Percentiles rank a stretch among this genome's conserved stretches.
These are phyloP conservation scores for Lecanicillium sp. DNA, from an alignment of 2,329 filamentous ascomycete genomes.

Conservation along the genomic window DNA sequence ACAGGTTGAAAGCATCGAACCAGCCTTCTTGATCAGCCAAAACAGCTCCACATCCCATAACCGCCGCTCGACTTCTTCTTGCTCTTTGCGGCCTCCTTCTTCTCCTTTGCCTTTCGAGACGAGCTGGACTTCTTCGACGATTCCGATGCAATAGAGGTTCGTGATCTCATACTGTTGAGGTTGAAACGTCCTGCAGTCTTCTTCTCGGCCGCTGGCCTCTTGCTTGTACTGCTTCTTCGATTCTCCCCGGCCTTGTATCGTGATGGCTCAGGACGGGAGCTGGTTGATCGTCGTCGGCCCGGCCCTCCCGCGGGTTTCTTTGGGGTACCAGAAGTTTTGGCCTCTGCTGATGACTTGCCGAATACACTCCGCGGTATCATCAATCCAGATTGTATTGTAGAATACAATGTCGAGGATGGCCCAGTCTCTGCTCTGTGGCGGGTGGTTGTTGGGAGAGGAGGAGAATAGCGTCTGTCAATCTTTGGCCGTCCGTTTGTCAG, in stretches of 20 bases:
- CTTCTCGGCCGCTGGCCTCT: not conserved
- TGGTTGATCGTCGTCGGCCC: not conserved
- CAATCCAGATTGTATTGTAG: not conserved
- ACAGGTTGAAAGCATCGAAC: not conserved
- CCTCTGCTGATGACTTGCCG: not conserved
- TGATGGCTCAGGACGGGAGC: not conserved
- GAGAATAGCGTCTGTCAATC: not conserved
- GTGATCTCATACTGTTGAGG: not conserved
- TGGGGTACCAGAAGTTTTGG: not conserved
- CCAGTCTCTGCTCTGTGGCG: conserved; percentile 3
- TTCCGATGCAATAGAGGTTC: not conserved
- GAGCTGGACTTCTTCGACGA: not conserved
- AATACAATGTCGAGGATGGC: not conserved
- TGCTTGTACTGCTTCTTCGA: not conserved
- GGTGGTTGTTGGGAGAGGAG: not conserved
- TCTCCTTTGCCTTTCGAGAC: not conserved
- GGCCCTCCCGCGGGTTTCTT: too few species aligned
- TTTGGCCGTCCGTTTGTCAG: not conserved
- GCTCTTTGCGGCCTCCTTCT: too few species aligned
- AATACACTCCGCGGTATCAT: not conserved
- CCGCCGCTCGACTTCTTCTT: conserved; percentile 1
- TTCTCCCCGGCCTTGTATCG: not conserved
- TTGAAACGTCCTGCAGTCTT: not conserved
- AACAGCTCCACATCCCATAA: conserved; percentile 2
- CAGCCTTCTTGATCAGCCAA: not conserved